phyloP scores from a whole-genome alignment of 2,329 filamentous ascomycete species.

The Zopfia rhizophila region DNA sequence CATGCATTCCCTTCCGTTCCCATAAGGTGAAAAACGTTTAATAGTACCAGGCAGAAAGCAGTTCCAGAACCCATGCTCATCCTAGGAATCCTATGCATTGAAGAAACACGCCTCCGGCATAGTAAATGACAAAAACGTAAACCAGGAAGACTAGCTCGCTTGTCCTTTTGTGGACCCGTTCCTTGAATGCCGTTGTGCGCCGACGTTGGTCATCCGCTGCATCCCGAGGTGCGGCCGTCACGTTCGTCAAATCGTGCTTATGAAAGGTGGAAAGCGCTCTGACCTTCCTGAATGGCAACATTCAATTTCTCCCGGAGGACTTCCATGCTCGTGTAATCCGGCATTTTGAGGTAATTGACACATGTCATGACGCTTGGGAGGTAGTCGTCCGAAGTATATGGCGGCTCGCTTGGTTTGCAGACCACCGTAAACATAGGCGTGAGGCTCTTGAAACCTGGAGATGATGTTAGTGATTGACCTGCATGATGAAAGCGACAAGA shows the following conservation, averaged over 20 bases:
- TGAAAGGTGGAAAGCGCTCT: constrained; percentile 96
- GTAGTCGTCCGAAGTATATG: constrained; percentile 94
- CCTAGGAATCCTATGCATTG: constrained; percentile 9
- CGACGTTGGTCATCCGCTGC: constrained; percentile 4
- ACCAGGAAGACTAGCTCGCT: neutral
- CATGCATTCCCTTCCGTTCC: constrained; percentile 13
- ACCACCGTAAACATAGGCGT: constrained; percentile 99
- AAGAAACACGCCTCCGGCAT: constrained; percentile 9
- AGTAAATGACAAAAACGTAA: neutral
- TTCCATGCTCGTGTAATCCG: constrained; percentile 86
- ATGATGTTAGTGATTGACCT: constrained; percentile 12
- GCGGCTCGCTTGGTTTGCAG: constrained; percentile 96
- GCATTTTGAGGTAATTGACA: constrained; percentile 98
- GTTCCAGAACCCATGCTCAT: constrained; percentile 7
- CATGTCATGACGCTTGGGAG: constrained; percentile 99
- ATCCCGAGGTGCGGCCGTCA: constrained; percentile 7
- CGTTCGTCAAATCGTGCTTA: constrained; percentile 52
- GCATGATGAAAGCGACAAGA: neutral
- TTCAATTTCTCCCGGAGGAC: constrained; percentile 81
- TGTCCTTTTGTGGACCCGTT: constrained; percentile 1
- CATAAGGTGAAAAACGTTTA: neutral
- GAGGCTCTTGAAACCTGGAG: constrained; percentile 89
- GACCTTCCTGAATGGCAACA: constrained; percentile 91
- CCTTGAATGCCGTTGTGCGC: constrained; percentile 5
- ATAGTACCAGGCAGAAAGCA: neutral